Evolutionary conservation across 352 stramenopile genomes (phyloP).

Genomic region (Pythium rishiriense): DNA sequence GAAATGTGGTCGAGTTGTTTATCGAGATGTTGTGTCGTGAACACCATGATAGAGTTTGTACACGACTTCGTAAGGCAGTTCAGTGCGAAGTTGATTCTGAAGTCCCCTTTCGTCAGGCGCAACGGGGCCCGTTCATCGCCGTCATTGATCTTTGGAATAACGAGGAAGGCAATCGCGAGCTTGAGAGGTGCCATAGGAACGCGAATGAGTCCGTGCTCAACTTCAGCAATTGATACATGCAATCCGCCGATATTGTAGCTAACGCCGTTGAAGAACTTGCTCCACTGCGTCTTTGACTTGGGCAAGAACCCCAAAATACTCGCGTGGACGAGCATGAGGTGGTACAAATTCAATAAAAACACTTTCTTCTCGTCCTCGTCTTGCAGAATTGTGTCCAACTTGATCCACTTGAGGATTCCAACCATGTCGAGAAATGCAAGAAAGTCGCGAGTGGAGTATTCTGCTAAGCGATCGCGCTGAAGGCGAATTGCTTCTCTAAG

Average conservation of each 20-base stretch:
- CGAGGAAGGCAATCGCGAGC: constrained; percentile 41
- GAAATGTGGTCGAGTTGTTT: constrained; percentile 42
- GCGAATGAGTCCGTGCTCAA: constrained; percentile 55
- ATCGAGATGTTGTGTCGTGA: constrained; percentile 63
- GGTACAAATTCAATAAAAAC: constrained; percentile 65
- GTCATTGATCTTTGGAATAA: constrained; percentile 43
- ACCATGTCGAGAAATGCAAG: constrained; percentile 40
- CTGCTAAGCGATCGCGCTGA: constrained; percentile 20
- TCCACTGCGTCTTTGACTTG: constrained; percentile 51
- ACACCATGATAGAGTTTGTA: constrained; percentile 43
- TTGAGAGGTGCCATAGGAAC: constrained; percentile 41
- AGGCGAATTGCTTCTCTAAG: constrained; percentile 26
- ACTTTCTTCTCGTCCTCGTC: constrained; percentile 33
- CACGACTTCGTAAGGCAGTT: constrained; percentile 66
- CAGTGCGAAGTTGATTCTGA: constrained; percentile 58
- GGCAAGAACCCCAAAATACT: constrained; percentile 45
- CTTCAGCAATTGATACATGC: constrained; percentile 50
- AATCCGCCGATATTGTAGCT: constrained; percentile 51
- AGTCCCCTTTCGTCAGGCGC: constrained; percentile 37
- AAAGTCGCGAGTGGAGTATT: constrained; percentile 36
- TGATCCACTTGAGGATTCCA: constrained; percentile 34
- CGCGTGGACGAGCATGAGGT: constrained; percentile 48
- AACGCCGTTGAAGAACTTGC: constrained; percentile 59
- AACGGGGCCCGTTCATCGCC: constrained; percentile 31
- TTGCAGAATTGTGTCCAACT: constrained; percentile 23